These are phyloP conservation scores for Trichaptum fuscoviolaceum DNA, from an alignment of 768 basidiomycete genomes.

Conservation along the genomic window DNA sequence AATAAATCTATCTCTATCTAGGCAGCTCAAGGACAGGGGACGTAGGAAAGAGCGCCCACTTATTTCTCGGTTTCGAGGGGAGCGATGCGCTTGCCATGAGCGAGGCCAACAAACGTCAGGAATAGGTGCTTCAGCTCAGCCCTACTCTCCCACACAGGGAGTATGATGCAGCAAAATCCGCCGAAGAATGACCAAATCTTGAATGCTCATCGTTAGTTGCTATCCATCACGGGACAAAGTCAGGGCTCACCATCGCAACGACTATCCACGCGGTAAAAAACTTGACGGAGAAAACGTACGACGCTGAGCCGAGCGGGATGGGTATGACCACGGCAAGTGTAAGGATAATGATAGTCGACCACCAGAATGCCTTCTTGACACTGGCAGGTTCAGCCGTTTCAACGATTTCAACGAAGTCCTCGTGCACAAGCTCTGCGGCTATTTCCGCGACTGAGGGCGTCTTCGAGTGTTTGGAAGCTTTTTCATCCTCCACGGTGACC, in stretches of 20 bases:
- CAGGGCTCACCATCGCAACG: slow-evolving; percentile 11
- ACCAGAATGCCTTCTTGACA: slow-evolving; percentile 13
- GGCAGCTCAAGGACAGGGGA: too few relatives aligned
- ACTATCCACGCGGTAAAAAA: slow-evolving; percentile 9
- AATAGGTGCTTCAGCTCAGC: not conserved
- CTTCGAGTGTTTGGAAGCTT: slow-evolving; percentile 15
- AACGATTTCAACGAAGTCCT: not conserved
- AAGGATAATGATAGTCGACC: slow-evolving; percentile 14
- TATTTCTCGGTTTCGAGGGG: not conserved
- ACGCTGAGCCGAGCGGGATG: slow-evolving; percentile 9
- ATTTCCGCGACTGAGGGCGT: slow-evolving; percentile 13
- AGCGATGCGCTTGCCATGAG: not conserved
- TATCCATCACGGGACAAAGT: slow-evolving; percentile 12
- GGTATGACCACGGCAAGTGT: slow-evolving; percentile 10
- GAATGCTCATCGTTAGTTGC: not conserved
- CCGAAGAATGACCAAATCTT: slow-evolving; percentile 11
- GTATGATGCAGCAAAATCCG: slow-evolving; percentile 7
- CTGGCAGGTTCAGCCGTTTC: not conserved
- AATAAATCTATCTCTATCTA: too few relatives aligned
- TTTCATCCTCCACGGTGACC: slow-evolving; percentile 11
- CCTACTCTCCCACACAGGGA: slow-evolving; percentile 8
- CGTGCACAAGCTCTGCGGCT: not conserved
- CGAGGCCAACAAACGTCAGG: not conserved
- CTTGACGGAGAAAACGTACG: slow-evolving; percentile 10
- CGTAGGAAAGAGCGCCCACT: too few relatives aligned